These are phyloP conservation scores for Cicer yamashitae DNA, from an alignment of 306 rosid genomes.

Conservation along the genomic window DNA sequence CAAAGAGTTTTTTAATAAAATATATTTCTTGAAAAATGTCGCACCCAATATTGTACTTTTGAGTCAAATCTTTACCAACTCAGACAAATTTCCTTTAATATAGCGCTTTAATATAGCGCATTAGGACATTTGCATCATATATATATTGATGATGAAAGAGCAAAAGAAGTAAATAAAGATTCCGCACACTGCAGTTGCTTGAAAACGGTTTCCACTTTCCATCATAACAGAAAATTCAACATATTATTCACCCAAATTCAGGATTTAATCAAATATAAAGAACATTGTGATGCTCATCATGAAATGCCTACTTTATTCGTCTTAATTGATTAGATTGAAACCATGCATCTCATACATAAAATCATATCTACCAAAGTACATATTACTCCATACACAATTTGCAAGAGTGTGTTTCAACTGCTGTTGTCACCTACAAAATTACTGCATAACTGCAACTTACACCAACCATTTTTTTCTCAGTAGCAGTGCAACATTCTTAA, in stretches of 20 bases:
- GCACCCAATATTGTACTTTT: no score
- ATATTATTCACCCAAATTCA: neutral
- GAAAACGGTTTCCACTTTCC: no score
- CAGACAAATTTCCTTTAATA: no score
- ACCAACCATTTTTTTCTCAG: conserved; percentile 9
- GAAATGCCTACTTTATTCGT: conserved; percentile 9
- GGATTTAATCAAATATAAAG: neutral
- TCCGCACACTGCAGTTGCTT: no score
- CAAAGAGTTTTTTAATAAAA: no score
- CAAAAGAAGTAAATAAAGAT: no score
- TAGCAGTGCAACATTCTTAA: conserved; percentile 39
- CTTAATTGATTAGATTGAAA: neutral
- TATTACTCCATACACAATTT: neutral
- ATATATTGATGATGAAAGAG: no score
- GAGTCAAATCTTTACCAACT: no score
- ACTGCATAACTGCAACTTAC: conserved; percentile 33
- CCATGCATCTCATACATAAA: conserved; percentile 8
- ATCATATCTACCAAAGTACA: conserved; percentile 22
- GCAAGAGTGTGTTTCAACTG: conserved; percentile 9
- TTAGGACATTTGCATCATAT: no score
- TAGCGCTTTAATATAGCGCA: no score
- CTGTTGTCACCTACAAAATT: conserved; percentile 1
- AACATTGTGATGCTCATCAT: neutral
- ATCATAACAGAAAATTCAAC: neutral
- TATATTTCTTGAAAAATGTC: no score